Percentiles rank a stretch among this genome's conserved stretches.
Conservation (phyloP, 106 monocot genomes). For the Ottelia alismoides region DNA sequence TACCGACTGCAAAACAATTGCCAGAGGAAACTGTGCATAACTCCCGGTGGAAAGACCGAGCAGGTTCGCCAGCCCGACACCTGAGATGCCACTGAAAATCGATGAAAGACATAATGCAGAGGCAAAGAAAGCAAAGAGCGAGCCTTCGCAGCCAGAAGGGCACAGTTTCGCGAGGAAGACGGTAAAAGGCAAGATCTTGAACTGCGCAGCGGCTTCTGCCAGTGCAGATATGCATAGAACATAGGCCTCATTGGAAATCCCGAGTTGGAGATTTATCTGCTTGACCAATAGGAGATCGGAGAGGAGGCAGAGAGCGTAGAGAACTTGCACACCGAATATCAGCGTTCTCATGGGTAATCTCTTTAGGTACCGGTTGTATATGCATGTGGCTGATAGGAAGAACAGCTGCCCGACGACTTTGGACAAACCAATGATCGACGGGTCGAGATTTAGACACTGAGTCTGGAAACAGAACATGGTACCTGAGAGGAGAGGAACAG, state of each 20-base stretch:
- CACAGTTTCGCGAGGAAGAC: constrained; percentile 56
- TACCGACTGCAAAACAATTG: constrained; percentile 47
- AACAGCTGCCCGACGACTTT: constrained; percentile 71
- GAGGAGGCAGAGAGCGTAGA: constrained; percentile 54
- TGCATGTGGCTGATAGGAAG: constrained; percentile 38
- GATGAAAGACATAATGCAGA: constrained; percentile 62
- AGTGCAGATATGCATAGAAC: constrained; percentile 64
- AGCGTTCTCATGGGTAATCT: constrained; percentile 40
- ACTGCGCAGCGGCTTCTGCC: constrained; percentile 79
- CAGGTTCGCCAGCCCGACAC: constrained; percentile 48
- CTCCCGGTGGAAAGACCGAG: constrained; percentile 47
- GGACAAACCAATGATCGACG: constrained; percentile 65
- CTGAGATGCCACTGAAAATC: constrained; percentile 65
- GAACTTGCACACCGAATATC: constrained; percentile 41
- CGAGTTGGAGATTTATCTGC: constrained; percentile 58
- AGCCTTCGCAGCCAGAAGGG: constrained; percentile 65
- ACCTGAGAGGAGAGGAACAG: constrained; percentile 75
- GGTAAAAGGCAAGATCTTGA: constrained; percentile 68
- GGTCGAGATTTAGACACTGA: constrained; percentile 48
- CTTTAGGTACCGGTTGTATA: constrained; percentile 49
- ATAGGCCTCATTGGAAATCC: constrained; percentile 60
- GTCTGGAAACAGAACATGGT: constrained; percentile 81
- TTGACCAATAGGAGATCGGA: constrained; percentile 65
- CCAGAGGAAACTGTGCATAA: constrained; percentile 45
- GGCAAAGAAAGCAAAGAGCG: constrained; percentile 70